Percentiles rank a stretch among this genome's conserved stretches.
phyloP scores from a whole-genome alignment of 495 filamentous ascomycete species.

The Trichocladium uniseriatum region DNA sequence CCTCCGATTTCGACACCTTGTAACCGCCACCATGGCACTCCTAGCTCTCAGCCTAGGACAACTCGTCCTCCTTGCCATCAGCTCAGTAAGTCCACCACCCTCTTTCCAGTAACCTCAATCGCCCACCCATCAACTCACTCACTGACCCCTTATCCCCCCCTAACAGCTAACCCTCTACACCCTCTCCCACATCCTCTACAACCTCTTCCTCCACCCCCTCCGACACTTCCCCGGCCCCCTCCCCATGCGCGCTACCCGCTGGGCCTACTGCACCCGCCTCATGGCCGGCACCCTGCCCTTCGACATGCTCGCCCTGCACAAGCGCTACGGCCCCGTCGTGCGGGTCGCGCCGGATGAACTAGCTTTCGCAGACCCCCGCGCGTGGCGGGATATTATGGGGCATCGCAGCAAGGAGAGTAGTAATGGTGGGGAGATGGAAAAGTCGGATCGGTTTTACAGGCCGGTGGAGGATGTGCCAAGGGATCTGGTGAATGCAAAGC shows the following conservation, averaged over 20 bases:
- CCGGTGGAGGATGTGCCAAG: slow-evolving; percentile 17
- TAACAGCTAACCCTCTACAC: slow-evolving; percentile 6
- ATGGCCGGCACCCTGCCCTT: slow-evolving; percentile 32
- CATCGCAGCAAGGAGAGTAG: slow-evolving; percentile 15
- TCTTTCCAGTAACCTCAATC: too few species aligned
- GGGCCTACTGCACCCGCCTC: slow-evolving; percentile 24
- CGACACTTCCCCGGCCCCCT: slow-evolving; percentile 42
- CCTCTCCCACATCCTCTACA: slow-evolving; percentile 28
- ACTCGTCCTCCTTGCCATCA: too few species aligned
- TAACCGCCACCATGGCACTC: too few species aligned
- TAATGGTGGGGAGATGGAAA: slow-evolving; percentile 23
- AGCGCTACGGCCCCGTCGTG: slow-evolving; percentile 44
- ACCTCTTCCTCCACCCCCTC: slow-evolving; percentile 44
- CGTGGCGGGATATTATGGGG: slow-evolving; percentile 50
- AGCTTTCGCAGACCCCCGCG: slow-evolving; percentile 38
- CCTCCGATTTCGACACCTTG: too few species aligned
- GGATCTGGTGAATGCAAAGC: slow-evolving; percentile 25
- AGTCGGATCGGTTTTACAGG: slow-evolving; percentile 27
- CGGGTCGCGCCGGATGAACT: slow-evolving; percentile 47
- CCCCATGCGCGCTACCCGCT: slow-evolving; percentile 28
- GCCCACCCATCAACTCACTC: too few species aligned
- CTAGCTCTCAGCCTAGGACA: too few species aligned
- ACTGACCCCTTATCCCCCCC: background rate
- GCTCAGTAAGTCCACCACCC: too few species aligned
- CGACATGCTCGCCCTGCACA: slow-evolving; percentile 37